A percentile compares a stretch with the other conserved stretches of the same genome.
Conservation (phyloP, 257 asterid species). For the Forsythia suspensa region DNA sequence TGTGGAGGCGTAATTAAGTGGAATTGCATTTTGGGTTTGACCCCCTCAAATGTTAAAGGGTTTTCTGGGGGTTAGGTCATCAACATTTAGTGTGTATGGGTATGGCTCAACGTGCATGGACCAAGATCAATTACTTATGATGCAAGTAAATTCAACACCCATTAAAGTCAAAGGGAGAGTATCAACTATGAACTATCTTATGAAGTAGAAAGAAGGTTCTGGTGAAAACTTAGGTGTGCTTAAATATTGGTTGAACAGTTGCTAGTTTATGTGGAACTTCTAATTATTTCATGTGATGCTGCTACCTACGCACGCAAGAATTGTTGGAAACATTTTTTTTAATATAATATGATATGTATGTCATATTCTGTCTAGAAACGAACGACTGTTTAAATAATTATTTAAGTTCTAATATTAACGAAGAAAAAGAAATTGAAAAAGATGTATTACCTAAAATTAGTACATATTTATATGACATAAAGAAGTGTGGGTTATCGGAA, state of each 20-base stretch:
- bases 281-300: neutral
- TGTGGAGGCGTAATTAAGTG: conserved; percentile 28
- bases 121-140: conserved; percentile 30
- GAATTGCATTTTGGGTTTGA: conserved; percentile 60
- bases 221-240: conserved; percentile 39
- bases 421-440: neutral
- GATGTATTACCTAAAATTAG: neutral
- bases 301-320: neutral
- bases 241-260: conserved; percentile 34
- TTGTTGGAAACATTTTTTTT: neutral
- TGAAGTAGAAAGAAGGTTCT: conserved; percentile 16
- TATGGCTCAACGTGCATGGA: conserved; percentile 50
- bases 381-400: neutral
- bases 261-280: neutral
- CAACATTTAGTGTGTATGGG: conserved; percentile 30
- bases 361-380: neutral
- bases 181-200: conserved; percentile 10
- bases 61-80: conserved; percentile 56
- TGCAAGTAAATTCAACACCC: conserved; percentile 25
- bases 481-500: too few relatives aligned
- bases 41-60: conserved; percentile 12
- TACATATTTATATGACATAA: too few relatives aligned
- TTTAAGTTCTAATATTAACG: neutral
- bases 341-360: neutral
- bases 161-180: conserved; percentile 20